These are phyloP conservation scores for Tillandsia leiboldiana DNA, from an alignment of 176 grass and related monocot genomes.

Conservation along the genomic window DNA sequence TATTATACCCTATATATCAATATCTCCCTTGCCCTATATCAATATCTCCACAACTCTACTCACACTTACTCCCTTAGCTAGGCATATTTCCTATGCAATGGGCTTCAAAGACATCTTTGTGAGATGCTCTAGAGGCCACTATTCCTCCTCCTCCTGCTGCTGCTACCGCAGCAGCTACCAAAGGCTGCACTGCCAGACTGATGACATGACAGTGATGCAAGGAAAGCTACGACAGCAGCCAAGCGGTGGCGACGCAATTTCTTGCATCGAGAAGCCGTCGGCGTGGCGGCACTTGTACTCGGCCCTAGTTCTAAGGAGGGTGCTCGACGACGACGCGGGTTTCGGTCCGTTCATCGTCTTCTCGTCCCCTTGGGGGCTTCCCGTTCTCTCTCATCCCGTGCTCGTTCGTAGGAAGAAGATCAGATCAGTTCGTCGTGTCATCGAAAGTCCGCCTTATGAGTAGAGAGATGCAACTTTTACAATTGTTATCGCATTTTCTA, in stretches of 20 bases:
- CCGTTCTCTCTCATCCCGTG: constrained; percentile 34
- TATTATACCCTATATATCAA: too few species aligned
- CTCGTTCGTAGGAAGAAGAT: constrained; percentile 11
- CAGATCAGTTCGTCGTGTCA: not conserved
- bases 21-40: constrained; percentile 14
- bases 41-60: too few species aligned
- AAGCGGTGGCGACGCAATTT: constrained; percentile 17
- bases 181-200: constrained; percentile 24
- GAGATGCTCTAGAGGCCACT: constrained; percentile 2
- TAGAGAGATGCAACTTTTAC: too few species aligned
- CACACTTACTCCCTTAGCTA: not conserved
- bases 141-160: constrained; percentile 18
- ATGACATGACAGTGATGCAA: not conserved
- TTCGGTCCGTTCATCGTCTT: constrained; percentile 29
- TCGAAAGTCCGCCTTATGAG: too few species aligned
- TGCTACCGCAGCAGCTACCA: constrained; percentile 12
- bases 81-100: constrained; percentile 4
- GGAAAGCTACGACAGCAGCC: constrained; percentile 16
- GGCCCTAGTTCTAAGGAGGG: constrained; percentile 21
- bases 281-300: constrained; percentile 35
- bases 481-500: too few species aligned
- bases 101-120: constrained; percentile 29
- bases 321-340: constrained; percentile 14
- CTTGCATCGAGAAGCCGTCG: constrained; percentile 24
- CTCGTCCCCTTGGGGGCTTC: constrained; percentile 49